These are phyloP conservation scores for Puccinia novopanici DNA, from an alignment of 1,284 basidiomycete species.

Conservation along the genomic window DNA sequence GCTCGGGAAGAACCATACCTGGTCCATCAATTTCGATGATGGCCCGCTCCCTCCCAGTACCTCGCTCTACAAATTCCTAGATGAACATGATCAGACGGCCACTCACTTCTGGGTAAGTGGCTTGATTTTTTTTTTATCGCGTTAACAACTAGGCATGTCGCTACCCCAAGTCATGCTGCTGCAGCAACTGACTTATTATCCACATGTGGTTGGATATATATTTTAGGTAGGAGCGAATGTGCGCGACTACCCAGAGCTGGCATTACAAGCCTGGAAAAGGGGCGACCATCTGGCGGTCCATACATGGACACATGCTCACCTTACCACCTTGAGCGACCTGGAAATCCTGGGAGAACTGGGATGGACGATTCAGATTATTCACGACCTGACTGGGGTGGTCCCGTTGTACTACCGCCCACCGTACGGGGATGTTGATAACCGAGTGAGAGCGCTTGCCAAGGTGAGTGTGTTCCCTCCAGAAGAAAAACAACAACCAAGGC, in stretches of 20 bases:
- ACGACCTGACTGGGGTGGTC: slow-evolving; percentile 45
- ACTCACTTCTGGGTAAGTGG: slow-evolving; percentile 47
- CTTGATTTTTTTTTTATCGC: not conserved
- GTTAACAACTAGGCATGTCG: too few relatives aligned
- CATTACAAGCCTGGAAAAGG: slow-evolving; percentile 9
- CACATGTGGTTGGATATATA: not conserved
- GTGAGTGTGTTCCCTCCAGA: slow-evolving; percentile 4
- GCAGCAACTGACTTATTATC: too few relatives aligned
- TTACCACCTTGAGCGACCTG: slow-evolving; percentile 13
- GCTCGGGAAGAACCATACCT: slow-evolving; percentile 31
- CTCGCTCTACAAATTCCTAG: slow-evolving; percentile 25
- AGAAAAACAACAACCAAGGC: too few relatives aligned
- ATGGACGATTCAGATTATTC: slow-evolving; percentile 50
- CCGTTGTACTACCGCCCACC: slow-evolving; percentile 42
- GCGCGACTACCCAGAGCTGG: slow-evolving; percentile 30
- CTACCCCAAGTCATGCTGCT: too few relatives aligned
- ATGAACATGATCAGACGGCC: slow-evolving; percentile 28
- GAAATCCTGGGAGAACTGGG: slow-evolving; percentile 48
- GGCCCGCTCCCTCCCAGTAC: slow-evolving; percentile 31
- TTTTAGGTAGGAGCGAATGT: slow-evolving; percentile 46
- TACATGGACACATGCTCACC: slow-evolving; percentile 50
- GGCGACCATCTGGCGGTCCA: slow-evolving; percentile 48
- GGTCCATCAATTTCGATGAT: slow-evolving; percentile 49
- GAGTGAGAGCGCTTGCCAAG: slow-evolving; percentile 46
- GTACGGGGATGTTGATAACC: slow-evolving; percentile 49